Conservation (phyloP, 352 stramenopile genomes). For the Globisporangium spinosum region DNA sequence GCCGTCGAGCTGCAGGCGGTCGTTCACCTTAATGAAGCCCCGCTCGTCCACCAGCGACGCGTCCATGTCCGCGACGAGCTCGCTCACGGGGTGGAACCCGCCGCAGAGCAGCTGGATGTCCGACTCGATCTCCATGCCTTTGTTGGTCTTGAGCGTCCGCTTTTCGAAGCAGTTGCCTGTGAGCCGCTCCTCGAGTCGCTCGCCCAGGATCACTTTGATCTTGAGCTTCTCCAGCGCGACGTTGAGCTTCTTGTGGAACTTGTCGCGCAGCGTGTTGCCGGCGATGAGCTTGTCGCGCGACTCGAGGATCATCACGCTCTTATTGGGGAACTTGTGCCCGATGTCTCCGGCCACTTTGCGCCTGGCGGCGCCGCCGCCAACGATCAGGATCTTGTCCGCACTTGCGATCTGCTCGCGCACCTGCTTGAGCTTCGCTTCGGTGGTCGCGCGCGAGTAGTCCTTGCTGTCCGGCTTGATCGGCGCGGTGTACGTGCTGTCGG, state of each 20-base stretch:
- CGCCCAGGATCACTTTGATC: constrained; percentile 51
- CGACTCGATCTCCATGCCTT: constrained; percentile 38
- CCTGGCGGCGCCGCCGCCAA: constrained; percentile 52
- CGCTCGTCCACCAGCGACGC: constrained; percentile 32
- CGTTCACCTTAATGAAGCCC: constrained; percentile 48
- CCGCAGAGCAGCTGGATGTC: constrained; percentile 54
- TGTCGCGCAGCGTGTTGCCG: constrained; percentile 36
- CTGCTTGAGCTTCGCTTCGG: constrained; percentile 28
- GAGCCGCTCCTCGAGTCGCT: constrained; percentile 43
- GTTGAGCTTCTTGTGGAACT: constrained; percentile 39
- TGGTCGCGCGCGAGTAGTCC: constrained; percentile 20
- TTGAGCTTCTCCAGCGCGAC: constrained; percentile 32
- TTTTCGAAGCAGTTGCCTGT: constrained; percentile 27
- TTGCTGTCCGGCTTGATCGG: constrained; percentile 47
- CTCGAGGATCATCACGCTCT: constrained; percentile 56
- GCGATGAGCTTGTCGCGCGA: constrained; percentile 26
- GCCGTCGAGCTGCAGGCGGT: constrained; percentile 42
- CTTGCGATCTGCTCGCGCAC: constrained; percentile 31
- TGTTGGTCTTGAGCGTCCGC: constrained; percentile 38
- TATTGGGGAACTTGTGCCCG: constrained; percentile 35
- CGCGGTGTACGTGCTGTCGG: constrained; percentile 50
- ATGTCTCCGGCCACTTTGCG: constrained; percentile 55
- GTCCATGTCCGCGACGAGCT: constrained; percentile 37
- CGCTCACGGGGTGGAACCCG: constrained; percentile 24
- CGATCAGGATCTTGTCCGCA: constrained; percentile 44